phyloP scores from a whole-genome alignment of 2,329 filamentous ascomycete species.

The Trichoderma lentiforme region DNA sequence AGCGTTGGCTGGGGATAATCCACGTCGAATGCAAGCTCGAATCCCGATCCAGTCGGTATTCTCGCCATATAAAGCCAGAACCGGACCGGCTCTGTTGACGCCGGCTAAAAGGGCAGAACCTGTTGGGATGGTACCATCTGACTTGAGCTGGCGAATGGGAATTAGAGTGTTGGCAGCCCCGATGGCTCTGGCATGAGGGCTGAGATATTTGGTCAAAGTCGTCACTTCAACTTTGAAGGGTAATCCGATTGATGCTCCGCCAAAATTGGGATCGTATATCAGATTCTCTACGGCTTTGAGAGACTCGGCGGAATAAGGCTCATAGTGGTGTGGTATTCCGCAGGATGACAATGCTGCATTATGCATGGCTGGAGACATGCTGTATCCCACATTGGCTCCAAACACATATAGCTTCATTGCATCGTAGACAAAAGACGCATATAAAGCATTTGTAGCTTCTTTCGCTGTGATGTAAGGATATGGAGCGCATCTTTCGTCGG shows the following conservation, averaged over 20 bases:
- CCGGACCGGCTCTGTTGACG: constrained; percentile 49
- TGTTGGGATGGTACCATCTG: constrained; percentile 32
- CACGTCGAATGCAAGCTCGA: constrained; percentile 5
- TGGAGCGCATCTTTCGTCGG: neutral
- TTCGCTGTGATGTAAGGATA: constrained; percentile 7
- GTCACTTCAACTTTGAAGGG: constrained; percentile 10
- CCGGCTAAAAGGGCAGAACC: constrained; percentile 78
- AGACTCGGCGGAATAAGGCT: neutral
- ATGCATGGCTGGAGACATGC: constrained; percentile 15
- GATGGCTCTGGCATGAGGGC: constrained; percentile 5
- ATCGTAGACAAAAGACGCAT: constrained; percentile 8
- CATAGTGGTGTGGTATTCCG: constrained; percentile 1
- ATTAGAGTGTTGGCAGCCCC: constrained; percentile 13
- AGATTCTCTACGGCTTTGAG: neutral
- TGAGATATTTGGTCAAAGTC: constrained; percentile 5
- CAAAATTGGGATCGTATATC: constrained; percentile 4
- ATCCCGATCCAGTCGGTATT: constrained; percentile 12
- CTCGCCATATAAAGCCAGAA: neutral
- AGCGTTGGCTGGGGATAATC: constrained; percentile 1
- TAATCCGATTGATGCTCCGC: constrained; percentile 10
- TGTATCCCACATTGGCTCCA: constrained; percentile 12
- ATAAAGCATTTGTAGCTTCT: constrained; percentile 5
- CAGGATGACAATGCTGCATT: constrained; percentile 4
- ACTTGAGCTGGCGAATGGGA: constrained; percentile 7
- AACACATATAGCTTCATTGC: constrained; percentile 12